Evolutionary conservation across 2,329 filamentous ascomycete genomes (phyloP).

Genomic region (Ceratocystis albifundus): DNA sequence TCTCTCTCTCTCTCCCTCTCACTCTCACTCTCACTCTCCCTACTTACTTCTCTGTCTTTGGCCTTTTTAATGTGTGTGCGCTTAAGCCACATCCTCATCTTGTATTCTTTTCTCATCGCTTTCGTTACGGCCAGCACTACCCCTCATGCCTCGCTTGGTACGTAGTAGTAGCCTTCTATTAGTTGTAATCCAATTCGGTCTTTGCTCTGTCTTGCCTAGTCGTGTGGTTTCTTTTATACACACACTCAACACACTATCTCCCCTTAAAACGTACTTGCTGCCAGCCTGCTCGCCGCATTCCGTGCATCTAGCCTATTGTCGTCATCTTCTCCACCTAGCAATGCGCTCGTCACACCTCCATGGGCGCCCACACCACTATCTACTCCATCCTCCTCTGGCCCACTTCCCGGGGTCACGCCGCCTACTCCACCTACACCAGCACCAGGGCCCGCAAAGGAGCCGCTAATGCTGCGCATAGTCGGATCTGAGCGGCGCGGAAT

Average conservation of each 20-base stretch:
- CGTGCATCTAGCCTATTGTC: conserved; percentile 89
- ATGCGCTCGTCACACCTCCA: conserved; percentile 35
- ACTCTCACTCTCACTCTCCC: neutral
- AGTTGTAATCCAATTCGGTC: neutral
- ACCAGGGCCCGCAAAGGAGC: conserved; percentile 47
- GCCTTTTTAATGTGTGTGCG: neutral
- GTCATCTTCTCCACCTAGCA: conserved; percentile 66
- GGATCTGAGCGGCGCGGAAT: conserved; percentile 73
- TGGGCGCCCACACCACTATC: conserved; percentile 29
- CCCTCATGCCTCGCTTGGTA: neutral
- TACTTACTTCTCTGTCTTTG: neutral
- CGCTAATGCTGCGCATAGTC: conserved; percentile 63
- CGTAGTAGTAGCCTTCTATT: neutral
- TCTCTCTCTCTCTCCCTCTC: neutral
- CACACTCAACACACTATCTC: neutral
- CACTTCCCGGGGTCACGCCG: conserved; percentile 20
- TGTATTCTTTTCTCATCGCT: neutral
- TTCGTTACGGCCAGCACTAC: neutral
- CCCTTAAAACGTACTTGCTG: conserved; percentile 76
- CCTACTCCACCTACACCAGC: conserved; percentile 31
- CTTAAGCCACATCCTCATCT: too few species aligned
- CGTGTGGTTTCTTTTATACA: neutral
- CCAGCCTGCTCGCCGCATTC: conserved; percentile 87
- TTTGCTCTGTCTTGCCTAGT: neutral
- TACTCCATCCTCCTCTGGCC: neutral